Percentiles rank a stretch among this genome's conserved stretches.
Conservation (phyloP, 1,284 basidiomycete species). For the Rhodotorula glutinis region DNA sequence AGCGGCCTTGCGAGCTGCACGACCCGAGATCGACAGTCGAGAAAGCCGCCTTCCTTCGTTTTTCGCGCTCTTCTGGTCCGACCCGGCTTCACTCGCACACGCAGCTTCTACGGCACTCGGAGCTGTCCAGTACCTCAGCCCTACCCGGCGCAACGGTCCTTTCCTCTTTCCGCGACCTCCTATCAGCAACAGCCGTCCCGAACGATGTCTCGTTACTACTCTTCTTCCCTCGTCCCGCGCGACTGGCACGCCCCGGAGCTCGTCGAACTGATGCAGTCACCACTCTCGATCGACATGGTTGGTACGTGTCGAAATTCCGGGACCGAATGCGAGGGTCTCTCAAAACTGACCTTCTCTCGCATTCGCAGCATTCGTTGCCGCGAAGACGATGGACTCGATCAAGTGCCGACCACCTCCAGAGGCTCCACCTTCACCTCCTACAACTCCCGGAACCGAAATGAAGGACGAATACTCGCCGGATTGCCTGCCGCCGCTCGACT, state of each 20-base stretch:
- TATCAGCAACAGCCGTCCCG: background rate
- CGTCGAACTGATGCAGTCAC: conserved; percentile 68
- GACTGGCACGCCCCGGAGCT: conserved; percentile 65
- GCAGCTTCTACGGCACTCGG: no score
- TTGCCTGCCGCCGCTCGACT: conserved; percentile 66
- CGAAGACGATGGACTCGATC: conserved; percentile 12
- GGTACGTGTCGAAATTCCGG: conserved; percentile 48
- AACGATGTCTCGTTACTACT: conserved; percentile 10
- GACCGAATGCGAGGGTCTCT: background rate
- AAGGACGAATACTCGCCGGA: background rate
- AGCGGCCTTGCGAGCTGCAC: no score
- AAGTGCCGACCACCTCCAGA: conserved; percentile 11
- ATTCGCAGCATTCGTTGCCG: conserved; percentile 8
- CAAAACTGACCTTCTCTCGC: background rate
- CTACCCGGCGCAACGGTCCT: background rate
- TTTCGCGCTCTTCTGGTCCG: no score
- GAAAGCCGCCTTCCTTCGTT: no score
- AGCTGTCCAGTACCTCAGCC: background rate
- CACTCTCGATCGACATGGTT: conserved; percentile 75
- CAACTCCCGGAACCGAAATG: conserved; percentile 8
- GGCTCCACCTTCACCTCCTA: conserved; percentile 2
- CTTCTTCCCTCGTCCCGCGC: conserved; percentile 22
- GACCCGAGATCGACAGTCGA: no score
- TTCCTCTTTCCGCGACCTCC: no score
- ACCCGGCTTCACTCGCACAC: no score